These are phyloP conservation scores for Metschnikowia vanudenii DNA, from an alignment of 805 yeast species.

Conservation along the genomic window DNA sequence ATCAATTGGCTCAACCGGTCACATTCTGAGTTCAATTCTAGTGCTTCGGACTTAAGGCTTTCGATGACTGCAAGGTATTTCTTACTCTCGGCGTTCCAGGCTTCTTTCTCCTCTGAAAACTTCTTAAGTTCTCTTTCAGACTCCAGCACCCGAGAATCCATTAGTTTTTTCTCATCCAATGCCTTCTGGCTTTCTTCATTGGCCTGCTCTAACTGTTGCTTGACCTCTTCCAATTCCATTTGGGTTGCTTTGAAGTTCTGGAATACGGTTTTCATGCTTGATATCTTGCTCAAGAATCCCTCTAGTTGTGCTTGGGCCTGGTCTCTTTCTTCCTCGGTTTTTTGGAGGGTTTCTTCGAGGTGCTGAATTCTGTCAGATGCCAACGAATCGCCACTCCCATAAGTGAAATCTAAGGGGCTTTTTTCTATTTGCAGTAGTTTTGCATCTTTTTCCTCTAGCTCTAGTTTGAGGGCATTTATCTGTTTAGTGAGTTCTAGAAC, in stretches of 20 bases:
- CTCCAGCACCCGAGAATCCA: constrained; percentile 39
- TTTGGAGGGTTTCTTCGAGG: constrained; percentile 12
- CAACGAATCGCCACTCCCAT: neutral
- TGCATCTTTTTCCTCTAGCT: constrained; percentile 5
- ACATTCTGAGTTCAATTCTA: constrained; percentile 52
- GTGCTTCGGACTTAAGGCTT: constrained; percentile 24
- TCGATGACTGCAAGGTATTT: constrained; percentile 21
- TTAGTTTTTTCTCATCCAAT: constrained; percentile 3
- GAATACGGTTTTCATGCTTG: constrained; percentile 73
- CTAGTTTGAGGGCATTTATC: constrained; percentile 3
- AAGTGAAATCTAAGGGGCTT: neutral
- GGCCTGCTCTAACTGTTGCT: constrained; percentile 8
- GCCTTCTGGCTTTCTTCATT: constrained; percentile 6
- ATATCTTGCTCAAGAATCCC: constrained; percentile 56
- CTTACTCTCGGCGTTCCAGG: constrained; percentile 12
- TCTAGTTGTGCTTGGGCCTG: constrained; percentile 60
- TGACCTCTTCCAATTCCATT: constrained; percentile 49
- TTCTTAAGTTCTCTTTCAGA: constrained; percentile 23
- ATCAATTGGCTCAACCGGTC: constrained; percentile 46
- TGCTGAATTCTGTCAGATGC: neutral
- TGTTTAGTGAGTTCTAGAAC: neutral
- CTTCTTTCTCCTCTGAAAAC: constrained; percentile 26
- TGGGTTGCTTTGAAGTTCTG: constrained; percentile 71
- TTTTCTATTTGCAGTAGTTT: constrained; percentile 5
- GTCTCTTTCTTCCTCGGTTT: constrained; percentile 46